Conservation (phyloP, 2,329 filamentous ascomycete genomes). For the Grosmannia huntii region DNA sequence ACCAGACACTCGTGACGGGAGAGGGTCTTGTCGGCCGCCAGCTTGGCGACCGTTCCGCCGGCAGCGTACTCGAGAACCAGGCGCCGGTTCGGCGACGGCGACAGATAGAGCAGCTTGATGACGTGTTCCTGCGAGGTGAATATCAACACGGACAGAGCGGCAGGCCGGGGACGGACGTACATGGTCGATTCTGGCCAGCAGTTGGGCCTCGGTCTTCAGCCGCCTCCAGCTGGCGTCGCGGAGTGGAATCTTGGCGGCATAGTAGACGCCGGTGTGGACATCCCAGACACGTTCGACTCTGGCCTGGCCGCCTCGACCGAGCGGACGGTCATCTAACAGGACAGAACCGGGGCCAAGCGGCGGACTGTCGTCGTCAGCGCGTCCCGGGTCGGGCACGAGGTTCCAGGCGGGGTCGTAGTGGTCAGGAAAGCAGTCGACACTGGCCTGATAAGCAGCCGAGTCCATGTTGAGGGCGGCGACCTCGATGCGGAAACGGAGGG, state of each 20-base stretch:
- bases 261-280: neutral
- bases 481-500: neutral
- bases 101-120: neutral
- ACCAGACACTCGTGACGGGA: slow-evolving; percentile 3
- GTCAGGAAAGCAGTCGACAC: neutral
- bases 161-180: neutral
- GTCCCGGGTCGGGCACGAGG: neutral
- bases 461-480: neutral
- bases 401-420: neutral
- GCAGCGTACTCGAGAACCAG: slow-evolving; percentile 1
- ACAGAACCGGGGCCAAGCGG: neutral
- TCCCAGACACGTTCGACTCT: neutral
- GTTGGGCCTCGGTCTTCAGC: neutral
- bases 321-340: neutral
- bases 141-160: no score
- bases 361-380: neutral
- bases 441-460: neutral
- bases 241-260: neutral
- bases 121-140: neutral
- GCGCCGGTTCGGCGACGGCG: neutral
- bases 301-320: neutral
- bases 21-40: neutral
- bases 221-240: neutral
- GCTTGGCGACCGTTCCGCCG: neutral
- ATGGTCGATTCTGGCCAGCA: neutral